phyloP scores from a whole-genome alignment of 2,329 filamentous ascomycete genomes.

The Dothistroma septosporum region DNA sequence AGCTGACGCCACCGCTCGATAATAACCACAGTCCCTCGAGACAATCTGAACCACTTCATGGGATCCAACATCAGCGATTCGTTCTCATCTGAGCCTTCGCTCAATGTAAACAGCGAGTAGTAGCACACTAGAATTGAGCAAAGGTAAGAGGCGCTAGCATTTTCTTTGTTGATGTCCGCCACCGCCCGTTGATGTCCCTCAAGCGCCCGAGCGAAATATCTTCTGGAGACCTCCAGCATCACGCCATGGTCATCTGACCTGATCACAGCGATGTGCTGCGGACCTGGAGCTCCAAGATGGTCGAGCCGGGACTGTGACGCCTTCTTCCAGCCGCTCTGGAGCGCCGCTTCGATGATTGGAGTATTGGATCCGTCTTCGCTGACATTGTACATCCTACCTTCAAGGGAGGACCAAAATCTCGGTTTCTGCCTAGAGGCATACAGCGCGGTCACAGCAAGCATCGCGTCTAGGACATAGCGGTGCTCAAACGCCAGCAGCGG shows the following conservation, averaged over 20 bases:
- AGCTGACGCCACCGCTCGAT: slow-evolving; percentile 13
- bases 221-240: slow-evolving; percentile 21
- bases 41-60: slow-evolving; percentile 22
- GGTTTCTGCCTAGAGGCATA: slow-evolving; percentile 20
- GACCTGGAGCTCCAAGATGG: not conserved
- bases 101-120: slow-evolving; percentile 22
- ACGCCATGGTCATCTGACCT: slow-evolving; percentile 7
- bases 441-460: slow-evolving; percentile 24
- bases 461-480: slow-evolving; percentile 20
- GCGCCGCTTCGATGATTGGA: not conserved
- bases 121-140: slow-evolving; percentile 21
- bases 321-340: slow-evolving; percentile 9
- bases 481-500: slow-evolving; percentile 24
- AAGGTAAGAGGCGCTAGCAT: slow-evolving; percentile 19
- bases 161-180: slow-evolving; percentile 13
- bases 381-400: slow-evolving; percentile 18
- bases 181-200: slow-evolving; percentile 23
- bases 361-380: slow-evolving; percentile 1
- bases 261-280: not conserved
- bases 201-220: slow-evolving; percentile 25
- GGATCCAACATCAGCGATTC: slow-evolving; percentile 17
- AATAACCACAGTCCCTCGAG: slow-evolving; percentile 18
- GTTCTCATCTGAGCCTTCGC: slow-evolving; percentile 11
- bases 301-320: not conserved
- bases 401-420: slow-evolving; percentile 18